A percentile compares a stretch with the other conserved stretches of the same genome.
Evolutionary conservation across 805 yeast genomes (phyloP).

Genomic region (Barnettozyma wickerhamii): DNA sequence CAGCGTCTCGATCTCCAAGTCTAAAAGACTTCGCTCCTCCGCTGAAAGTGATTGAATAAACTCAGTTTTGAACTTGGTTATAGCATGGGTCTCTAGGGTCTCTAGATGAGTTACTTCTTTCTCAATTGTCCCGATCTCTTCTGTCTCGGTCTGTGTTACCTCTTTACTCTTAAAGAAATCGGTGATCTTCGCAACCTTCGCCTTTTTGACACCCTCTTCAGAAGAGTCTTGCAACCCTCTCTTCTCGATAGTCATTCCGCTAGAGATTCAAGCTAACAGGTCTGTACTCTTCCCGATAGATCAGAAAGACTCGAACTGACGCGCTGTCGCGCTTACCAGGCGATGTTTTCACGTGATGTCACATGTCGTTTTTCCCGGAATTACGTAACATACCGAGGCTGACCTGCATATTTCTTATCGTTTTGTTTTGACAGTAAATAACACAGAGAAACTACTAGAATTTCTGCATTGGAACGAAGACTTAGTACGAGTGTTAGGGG

Average conservation of each 20-base stretch:
- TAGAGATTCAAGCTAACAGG: no score
- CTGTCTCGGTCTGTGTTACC: neutral
- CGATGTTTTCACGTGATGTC: neutral
- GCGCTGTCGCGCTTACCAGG: no score
- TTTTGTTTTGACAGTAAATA: neutral
- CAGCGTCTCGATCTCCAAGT: slow-evolving; percentile 64
- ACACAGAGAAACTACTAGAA: neutral
- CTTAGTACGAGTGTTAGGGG: no score
- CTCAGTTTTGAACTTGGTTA: no score
- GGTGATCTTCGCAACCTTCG: neutral
- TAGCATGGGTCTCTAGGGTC: no score
- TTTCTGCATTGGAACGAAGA: no score
- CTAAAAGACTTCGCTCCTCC: slow-evolving; percentile 49
- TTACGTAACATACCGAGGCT: neutral
- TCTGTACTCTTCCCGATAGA: no score
- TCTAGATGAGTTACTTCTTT: neutral
- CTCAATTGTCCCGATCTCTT: neutral
- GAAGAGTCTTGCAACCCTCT: no score
- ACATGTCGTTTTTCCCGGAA: neutral
- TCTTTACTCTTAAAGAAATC: slow-evolving; percentile 1
- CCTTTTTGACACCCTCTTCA: slow-evolving; percentile 1
- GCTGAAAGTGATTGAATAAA: slow-evolving; percentile 12
- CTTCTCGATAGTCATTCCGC: slow-evolving; percentile 5
- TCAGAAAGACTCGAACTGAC: no score
- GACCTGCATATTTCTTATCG: neutral